These are phyloP conservation scores for Collybia sp. DNA, from an alignment of 768 basidiomycete species.

Conservation along the genomic window DNA sequence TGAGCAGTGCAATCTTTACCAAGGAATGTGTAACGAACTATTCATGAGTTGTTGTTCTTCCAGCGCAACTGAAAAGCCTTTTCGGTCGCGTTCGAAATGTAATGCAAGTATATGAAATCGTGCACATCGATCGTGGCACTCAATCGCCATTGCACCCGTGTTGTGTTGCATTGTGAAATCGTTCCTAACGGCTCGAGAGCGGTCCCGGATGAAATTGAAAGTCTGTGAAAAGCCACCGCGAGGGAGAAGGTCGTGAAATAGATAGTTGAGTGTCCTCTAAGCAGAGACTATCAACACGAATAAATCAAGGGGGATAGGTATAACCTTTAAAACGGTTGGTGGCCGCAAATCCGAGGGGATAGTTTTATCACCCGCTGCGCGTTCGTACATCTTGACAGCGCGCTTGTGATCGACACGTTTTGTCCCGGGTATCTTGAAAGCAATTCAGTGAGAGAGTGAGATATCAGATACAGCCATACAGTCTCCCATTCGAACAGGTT, in stretches of 20 bases:
- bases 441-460: slow-evolving; percentile 15
- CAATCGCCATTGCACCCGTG: slow-evolving; percentile 72
- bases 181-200: slow-evolving; percentile 83
- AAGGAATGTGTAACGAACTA: slow-evolving; percentile 45
- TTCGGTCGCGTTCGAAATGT: slow-evolving; percentile 55
- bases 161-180: slow-evolving; percentile 94
- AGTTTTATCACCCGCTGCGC: slow-evolving; percentile 89
- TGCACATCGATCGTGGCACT: slow-evolving; percentile 90
- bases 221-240: slow-evolving; percentile 64
- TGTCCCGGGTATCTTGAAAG: slow-evolving; percentile 66
- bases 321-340: slow-evolving; percentile 74
- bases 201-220: slow-evolving; percentile 86
- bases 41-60: slow-evolving; percentile 92
- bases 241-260: slow-evolving; percentile 79
- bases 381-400: slow-evolving; percentile 94
- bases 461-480: slow-evolving; percentile 43
- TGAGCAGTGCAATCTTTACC: not conserved
- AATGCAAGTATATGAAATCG: slow-evolving; percentile 89
- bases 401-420: slow-evolving; percentile 80
- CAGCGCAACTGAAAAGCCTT: slow-evolving; percentile 57
- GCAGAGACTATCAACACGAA: slow-evolving; percentile 2
- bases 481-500: slow-evolving; percentile 85
- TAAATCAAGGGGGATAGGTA: slow-evolving; percentile 4
- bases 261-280: slow-evolving; percentile 86
- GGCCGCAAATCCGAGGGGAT: slow-evolving; percentile 91